Evolutionary conservation across 495 filamentous ascomycete species (phyloP), one percentile per base, ranked within the genome.

Genomic region (Mytilinidion resinicola): DNA sequence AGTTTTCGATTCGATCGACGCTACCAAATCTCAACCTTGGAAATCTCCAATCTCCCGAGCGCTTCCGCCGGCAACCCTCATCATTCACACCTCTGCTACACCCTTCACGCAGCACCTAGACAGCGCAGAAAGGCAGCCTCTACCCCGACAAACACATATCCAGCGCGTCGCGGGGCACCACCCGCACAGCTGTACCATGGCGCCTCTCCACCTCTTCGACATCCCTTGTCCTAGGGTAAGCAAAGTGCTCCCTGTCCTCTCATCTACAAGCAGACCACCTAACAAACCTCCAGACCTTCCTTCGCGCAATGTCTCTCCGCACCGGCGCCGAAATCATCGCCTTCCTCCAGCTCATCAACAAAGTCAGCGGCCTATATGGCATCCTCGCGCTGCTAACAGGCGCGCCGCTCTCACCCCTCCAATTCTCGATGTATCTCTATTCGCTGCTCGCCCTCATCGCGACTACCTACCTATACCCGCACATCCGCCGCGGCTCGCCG

Each of bases 291-390:
- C 69, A 90, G 88, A 81, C 82, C 49, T 95, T 95, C 74, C 82
- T 95, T 61, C 86, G 86, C 69, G 69, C 89, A 60, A 88, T 95
- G 76, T 87, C 86, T 72, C 83, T 96, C 51, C 87, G 88, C 58
- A 90, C 88, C 35, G 90, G 88, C 64, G 85, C 87, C 41, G 88
- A 91, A 56, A 76, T 95, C 55, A 86, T 93, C 57, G 83, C 86
- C 6, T 76, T 92, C 59, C 83, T 87, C 10, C 77, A 92, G 54
- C 73, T 93, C 33, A 79, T 96, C 69, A 96, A 96, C 77, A 95
- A 95, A 73, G 79, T 87, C 60, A 89, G 88, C 55, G 89, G 89
- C 54, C 74, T 95, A 60, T 96, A 91, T 73, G 91, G 91, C 65
- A 77, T 96, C 52, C 86, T 96, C 57, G 89, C 91, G 49, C 77